Evolutionary conservation across 2,329 filamentous ascomycete genomes (phyloP).

Genomic region (Paraconiothyrium brasiliense): DNA sequence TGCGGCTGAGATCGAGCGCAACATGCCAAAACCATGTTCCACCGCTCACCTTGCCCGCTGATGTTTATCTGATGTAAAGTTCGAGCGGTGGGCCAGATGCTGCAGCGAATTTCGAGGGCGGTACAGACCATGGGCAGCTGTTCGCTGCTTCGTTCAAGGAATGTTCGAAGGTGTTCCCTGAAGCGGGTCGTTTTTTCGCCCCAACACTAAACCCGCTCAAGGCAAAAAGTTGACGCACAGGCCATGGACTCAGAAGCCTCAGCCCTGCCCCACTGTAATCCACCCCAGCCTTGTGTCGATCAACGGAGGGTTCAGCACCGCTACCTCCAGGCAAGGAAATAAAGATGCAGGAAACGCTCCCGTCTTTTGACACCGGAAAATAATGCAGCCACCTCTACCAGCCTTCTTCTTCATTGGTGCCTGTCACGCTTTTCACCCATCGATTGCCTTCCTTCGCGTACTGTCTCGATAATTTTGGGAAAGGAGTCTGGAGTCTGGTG

Average conservation of each 20-base stretch:
- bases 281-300: not conserved
- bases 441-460: not conserved
- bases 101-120: not conserved
- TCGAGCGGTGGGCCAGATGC: not conserved
- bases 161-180: not conserved
- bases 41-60: not conserved
- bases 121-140: not conserved
- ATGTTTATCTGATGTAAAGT: not conserved
- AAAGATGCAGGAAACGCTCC: conserved; percentile 30
- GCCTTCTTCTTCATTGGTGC: conserved; percentile 18
- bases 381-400: conserved; percentile 7
- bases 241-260: not conserved
- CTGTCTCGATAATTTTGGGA: not conserved
- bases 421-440: conserved; percentile 1
- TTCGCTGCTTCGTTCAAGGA: conserved; percentile 2
- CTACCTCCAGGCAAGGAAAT: conserved; percentile 27
- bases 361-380: not conserved
- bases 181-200: not conserved
- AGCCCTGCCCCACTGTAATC: not conserved
- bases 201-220: conserved; percentile 11
- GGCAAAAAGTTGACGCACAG: conserved; percentile 9
- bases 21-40: not conserved
- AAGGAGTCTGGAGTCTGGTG: not conserved
- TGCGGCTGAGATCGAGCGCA: not conserved
- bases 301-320: not conserved